Evolutionary conservation across 1,139 yeast species (phyloP).

Genomic region (Yamadazyma siamensis): DNA sequence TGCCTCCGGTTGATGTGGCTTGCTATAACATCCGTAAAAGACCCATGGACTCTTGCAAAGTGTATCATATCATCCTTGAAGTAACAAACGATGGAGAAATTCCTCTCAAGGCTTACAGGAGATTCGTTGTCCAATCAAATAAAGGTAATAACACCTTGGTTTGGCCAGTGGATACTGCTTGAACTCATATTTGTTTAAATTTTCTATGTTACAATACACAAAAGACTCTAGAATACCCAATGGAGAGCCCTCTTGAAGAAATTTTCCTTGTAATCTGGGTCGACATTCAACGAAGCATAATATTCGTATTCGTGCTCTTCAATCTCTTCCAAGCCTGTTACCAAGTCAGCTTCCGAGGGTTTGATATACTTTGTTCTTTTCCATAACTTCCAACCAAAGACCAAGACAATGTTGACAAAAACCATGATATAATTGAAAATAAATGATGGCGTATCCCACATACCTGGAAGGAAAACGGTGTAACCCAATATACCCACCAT

Average conservation of each 20-base stretch:
- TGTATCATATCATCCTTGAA: constrained; percentile 16
- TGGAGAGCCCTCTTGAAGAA: constrained; percentile 1
- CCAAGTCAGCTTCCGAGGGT: constrained; percentile 29
- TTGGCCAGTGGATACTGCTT: not conserved
- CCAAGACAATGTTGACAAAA: constrained; percentile 23
- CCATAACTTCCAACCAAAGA: constrained; percentile 24
- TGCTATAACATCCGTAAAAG: constrained; percentile 11
- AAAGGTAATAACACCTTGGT: constrained; percentile 1
- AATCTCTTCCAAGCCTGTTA: constrained; percentile 33
- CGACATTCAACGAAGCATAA: constrained; percentile 5
- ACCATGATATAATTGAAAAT: constrained; percentile 38
- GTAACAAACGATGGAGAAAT: constrained; percentile 11
- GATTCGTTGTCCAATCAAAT: constrained; percentile 3
- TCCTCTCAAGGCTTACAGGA: constrained; percentile 11
- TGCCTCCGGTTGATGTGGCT: constrained; percentile 14
- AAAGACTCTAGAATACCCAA: constrained; percentile 6
- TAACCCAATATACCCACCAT: constrained; percentile 38
- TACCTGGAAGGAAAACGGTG: constrained; percentile 31
- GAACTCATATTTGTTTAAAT: too few relatives aligned
- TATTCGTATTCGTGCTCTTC: constrained; percentile 37
- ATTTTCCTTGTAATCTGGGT: constrained; percentile 2
- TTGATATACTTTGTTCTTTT: constrained; percentile 21
- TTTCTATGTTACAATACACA: too few relatives aligned
- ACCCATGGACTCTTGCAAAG: constrained; percentile 7
- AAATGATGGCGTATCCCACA: constrained; percentile 27